Conservation (phyloP, 805 yeast genomes). For the Starmerella sirachaensis region DNA sequence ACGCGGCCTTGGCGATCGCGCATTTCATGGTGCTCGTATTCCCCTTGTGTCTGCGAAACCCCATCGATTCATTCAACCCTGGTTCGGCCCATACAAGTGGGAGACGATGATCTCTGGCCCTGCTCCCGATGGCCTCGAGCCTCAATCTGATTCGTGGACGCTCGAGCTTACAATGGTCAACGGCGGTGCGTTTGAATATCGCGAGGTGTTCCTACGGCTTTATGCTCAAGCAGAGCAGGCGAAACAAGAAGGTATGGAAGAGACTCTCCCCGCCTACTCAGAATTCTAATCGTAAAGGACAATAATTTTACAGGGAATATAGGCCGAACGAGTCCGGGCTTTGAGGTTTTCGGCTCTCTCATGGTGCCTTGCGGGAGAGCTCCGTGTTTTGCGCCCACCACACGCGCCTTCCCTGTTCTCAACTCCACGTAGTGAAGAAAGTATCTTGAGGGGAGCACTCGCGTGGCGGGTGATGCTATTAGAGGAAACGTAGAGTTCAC, state of each 20-base stretch:
- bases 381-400: no score
- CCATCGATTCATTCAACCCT: constrained; percentile 26
- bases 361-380: no score
- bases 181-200: constrained; percentile 28
- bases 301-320: neutral
- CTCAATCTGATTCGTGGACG: constrained; percentile 20
- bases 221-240: constrained; percentile 16
- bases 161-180: constrained; percentile 21
- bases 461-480: no score
- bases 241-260: constrained; percentile 18
- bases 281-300: constrained; percentile 1
- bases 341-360: no score
- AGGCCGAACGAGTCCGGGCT: no score
- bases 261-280: constrained; percentile 19
- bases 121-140: constrained; percentile 1
- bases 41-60: constrained; percentile 19
- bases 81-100: constrained; percentile 31
- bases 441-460: no score
- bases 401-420: no score
- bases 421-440: no score
- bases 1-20: constrained; percentile 24
- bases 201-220: constrained; percentile 8
- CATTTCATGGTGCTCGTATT: constrained; percentile 20
- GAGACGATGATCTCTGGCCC: constrained; percentile 17
- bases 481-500: no score